Evolutionary conservation across 1,284 basidiomycete species (phyloP), one percentile per base, ranked within the genome.

Genomic region (Earliella scabrosa): DNA sequence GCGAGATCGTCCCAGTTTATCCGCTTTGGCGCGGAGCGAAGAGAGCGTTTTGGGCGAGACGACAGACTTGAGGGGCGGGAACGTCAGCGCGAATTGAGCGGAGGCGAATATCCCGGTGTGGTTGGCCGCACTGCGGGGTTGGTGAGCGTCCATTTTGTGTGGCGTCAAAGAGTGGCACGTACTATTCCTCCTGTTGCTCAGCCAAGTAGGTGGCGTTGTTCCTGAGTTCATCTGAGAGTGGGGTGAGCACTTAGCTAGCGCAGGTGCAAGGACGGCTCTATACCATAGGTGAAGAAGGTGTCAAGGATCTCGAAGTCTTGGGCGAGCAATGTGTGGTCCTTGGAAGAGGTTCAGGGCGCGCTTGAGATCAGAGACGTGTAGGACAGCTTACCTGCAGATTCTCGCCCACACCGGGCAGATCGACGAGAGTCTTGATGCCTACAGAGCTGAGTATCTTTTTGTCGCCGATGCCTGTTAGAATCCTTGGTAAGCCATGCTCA

Each of bases 351-450:
- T 52, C 27, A n/a, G 1, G 16, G 7, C 18, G n/a, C 11, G n/a
- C 10, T 14, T 10, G 10, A 31, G 18, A n/a, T 23, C 2, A 29
- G n/a, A n/a, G 21, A 27, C 6, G 3, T n/a, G n/a, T n/a, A n/a
- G n/a, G n/a, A n/a, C n/a, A 38, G 7, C 27, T 45, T 20, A 53
- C 58, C 45, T 60, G 60, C 5, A 63, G 52, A 27, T 63, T 63
- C 44, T 63, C 62, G 39, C 62, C 62, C 14, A 63, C 62, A 8
- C 50, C 49, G 1, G 62, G 62, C 3, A 69, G 60, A 31, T 69
- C 63, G 23, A 67, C 43, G 11, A 67, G 50, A 7, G 56, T 41
- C 3, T 51, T 36, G 24, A 68, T 61, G 26, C 59, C 66, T 2
- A 54, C 29, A 10, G 41, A 36, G 9, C 51, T 31, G 3, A 69